phyloP scores from a whole-genome alignment of 129 eudicot genomes.

The Centrapalus pauciflorus region DNA sequence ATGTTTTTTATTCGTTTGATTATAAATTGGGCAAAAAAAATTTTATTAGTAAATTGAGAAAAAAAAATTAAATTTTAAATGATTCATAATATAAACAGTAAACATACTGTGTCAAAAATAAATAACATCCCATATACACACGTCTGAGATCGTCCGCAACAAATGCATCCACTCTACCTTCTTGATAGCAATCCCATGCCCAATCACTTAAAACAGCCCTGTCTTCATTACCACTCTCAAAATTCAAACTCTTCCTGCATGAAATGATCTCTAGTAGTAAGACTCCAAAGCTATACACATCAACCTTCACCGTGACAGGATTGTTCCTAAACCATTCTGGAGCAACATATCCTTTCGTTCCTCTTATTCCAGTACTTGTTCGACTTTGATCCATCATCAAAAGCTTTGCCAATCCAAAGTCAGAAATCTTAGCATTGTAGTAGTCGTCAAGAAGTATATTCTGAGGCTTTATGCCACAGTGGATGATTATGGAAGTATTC shows the following conservation, averaged over 20 bases:
- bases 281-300: constrained; percentile 45
- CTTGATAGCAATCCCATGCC: constrained; percentile 30
- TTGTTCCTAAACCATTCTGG: constrained; percentile 42
- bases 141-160: constrained; percentile 24
- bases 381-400: constrained; percentile 36
- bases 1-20: no score
- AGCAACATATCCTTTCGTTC: constrained; percentile 52
- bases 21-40: no score
- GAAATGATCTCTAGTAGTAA: constrained; percentile 27
- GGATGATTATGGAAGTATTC: constrained; percentile 45
- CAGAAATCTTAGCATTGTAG: no score
- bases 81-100: no score
- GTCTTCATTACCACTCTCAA: not conserved
- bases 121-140: no score
- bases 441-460: no score
- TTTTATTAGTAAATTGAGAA: no score
- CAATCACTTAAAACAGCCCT: constrained; percentile 21
- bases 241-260: constrained; percentile 5
- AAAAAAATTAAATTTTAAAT: no score
- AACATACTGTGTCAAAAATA: no score
- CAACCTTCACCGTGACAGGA: constrained; percentile 15
- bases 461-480: constrained; percentile 51
- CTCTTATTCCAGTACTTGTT: constrained; percentile 34
- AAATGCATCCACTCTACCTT: not conserved
- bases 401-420: no score